Conservation (phyloP, 768 basidiomycete genomes). For the Brasilioporus rufonigricans region DNA sequence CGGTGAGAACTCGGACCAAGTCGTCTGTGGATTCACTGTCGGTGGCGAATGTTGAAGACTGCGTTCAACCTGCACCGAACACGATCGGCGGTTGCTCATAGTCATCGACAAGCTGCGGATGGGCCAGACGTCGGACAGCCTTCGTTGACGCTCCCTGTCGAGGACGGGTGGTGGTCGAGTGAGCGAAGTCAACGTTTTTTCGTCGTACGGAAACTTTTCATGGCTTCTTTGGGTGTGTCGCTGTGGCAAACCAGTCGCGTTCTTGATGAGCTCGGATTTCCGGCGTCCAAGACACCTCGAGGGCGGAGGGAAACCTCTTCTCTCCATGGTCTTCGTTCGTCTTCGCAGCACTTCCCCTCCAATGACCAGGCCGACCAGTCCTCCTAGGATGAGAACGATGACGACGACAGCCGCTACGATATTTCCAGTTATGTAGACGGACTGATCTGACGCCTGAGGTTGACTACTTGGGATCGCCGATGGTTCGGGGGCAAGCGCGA, state of each 20-base stretch:
- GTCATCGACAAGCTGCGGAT: slow-evolving; percentile 18
- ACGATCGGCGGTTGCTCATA: slow-evolving; percentile 6
- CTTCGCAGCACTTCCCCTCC: slow-evolving; percentile 29
- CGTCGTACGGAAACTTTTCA: slow-evolving; percentile 12
- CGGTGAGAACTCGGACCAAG: slow-evolving; percentile 31
- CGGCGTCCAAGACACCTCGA: slow-evolving; percentile 1
- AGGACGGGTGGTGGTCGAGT: slow-evolving; percentile 14
- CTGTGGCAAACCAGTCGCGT: not conserved
- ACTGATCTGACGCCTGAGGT: slow-evolving; percentile 1
- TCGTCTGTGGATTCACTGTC: slow-evolving; percentile 17
- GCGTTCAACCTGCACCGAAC: not conserved
- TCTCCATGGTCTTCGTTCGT: not conserved
- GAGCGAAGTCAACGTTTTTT: slow-evolving; percentile 13
- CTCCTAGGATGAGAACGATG: slow-evolving; percentile 26
- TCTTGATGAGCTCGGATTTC: slow-evolving; percentile 5
- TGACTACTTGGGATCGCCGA: slow-evolving; percentile 5
- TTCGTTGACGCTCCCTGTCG: slow-evolving; percentile 12
- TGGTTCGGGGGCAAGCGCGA: slow-evolving; percentile 2
- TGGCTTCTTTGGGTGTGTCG: not conserved
- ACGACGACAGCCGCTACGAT: slow-evolving; percentile 22
- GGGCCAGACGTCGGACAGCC: slow-evolving; percentile 20
- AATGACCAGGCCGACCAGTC: slow-evolving; percentile 25
- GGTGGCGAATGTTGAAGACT: not conserved
- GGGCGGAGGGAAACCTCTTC: not conserved
- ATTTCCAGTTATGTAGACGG: slow-evolving; percentile 17